Percentiles rank a stretch among this genome's conserved stretches.
Evolutionary conservation across 441 rosid species (phyloP).

Genomic region (Erysimum pusillum): DNA sequence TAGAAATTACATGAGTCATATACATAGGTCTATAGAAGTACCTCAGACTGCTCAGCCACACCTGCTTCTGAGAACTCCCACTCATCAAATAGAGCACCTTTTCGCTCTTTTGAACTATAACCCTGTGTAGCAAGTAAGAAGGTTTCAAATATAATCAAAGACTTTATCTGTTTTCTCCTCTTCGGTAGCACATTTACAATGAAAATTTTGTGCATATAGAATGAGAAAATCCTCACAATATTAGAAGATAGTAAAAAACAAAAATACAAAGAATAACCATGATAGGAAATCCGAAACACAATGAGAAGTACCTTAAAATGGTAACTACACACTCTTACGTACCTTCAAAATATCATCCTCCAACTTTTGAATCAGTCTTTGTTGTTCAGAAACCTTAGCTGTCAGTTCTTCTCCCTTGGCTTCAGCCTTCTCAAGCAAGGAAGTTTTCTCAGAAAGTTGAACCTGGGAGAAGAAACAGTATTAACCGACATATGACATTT

Average conservation of each 20-base stretch:
- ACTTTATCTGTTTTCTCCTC: conserved; percentile 7
- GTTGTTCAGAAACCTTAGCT: conserved; percentile 81
- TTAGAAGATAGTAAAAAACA: too few relatives aligned
- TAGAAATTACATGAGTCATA: conserved; percentile 4
- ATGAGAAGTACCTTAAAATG: background rate
- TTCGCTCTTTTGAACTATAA: conserved; percentile 84
- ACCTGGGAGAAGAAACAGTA: conserved; percentile 58
- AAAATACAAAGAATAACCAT: too few relatives aligned
- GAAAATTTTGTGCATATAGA: too few relatives aligned
- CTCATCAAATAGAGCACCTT: conserved; percentile 76
- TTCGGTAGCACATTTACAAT: conserved; percentile 5
- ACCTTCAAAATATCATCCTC: conserved; percentile 98
- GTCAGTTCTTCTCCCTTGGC: conserved; percentile 78
- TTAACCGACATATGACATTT: conserved; percentile 22
- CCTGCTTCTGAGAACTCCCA: conserved; percentile 96
- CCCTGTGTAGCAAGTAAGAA: conserved; percentile 62
- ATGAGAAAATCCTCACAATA: too few relatives aligned
- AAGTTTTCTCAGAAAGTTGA: conserved; percentile 83
- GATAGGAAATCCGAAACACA: too few relatives aligned
- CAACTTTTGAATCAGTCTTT: conserved; percentile 89
- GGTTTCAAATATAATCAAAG: background rate
- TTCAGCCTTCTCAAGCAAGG: conserved; percentile 85
- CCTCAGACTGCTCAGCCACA: conserved; percentile 77
- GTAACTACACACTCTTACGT: conserved; percentile 43
- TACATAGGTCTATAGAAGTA: conserved; percentile 44